Conservation (phyloP, 176 grass and related monocot species). For the Cenchrus fungigraminus region DNA sequence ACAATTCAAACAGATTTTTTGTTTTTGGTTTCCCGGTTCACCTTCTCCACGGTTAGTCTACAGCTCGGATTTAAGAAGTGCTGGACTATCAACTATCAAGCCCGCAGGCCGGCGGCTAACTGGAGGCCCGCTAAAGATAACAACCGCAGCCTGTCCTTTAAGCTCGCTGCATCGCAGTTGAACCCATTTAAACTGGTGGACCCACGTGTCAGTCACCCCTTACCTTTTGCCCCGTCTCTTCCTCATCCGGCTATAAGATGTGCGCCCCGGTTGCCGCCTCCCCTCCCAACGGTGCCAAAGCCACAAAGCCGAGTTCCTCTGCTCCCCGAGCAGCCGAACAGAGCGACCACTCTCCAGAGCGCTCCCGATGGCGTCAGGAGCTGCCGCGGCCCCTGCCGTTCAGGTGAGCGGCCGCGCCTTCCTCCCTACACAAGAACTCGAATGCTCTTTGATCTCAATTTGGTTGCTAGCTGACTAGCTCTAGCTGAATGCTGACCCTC, state of each 20-base stretch:
- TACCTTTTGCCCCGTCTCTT: not conserved
- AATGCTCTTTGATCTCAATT: not conserved
- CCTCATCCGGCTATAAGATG: slow-evolving; percentile 35
- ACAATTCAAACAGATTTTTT: not conserved
- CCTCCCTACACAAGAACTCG: not conserved
- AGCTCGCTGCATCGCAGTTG: not conserved
- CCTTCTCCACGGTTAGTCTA: not conserved
- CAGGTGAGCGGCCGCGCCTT: slow-evolving; percentile 20
- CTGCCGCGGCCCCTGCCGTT: slow-evolving; percentile 14
- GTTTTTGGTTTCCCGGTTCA: not conserved
- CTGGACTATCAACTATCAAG: not conserved
- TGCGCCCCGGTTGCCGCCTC: slow-evolving; percentile 23
- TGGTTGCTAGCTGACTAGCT: not conserved
- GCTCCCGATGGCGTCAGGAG: slow-evolving; percentile 47
- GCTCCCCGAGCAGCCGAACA: not conserved
- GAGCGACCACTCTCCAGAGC: slow-evolving; percentile 26
- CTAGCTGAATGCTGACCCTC: not conserved
- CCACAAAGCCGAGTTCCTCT: slow-evolving; percentile 29
- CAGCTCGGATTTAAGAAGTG: not conserved
- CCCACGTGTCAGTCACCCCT: slow-evolving; percentile 6
- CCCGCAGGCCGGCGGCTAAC: slow-evolving; percentile 2
- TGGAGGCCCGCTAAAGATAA: not conserved
- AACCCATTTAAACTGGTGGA: not conserved
- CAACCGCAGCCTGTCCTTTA: not conserved
- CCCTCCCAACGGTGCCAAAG: not conserved